Evolutionary conservation across 768 basidiomycete genomes (phyloP).

Genomic region (Boletus patriciae): DNA sequence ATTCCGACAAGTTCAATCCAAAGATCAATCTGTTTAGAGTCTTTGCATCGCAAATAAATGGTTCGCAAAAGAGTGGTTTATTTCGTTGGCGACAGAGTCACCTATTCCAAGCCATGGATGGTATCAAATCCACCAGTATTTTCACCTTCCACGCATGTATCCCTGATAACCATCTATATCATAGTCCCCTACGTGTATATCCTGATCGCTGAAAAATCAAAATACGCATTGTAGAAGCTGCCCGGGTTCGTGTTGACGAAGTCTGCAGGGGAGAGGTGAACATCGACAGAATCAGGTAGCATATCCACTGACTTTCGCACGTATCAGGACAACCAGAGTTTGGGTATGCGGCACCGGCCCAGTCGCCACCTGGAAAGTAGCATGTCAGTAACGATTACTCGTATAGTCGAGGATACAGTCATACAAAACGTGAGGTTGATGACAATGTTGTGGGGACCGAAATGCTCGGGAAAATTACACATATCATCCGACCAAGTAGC

Average conservation of each 20-base stretch:
- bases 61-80: background rate
- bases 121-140: slow-evolving; percentile 11
- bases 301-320: slow-evolving; percentile 47
- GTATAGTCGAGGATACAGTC: slow-evolving; percentile 19
- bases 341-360: slow-evolving; percentile 51
- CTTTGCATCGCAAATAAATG: background rate
- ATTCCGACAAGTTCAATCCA: too few relatives aligned
- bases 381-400: background rate
- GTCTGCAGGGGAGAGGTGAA: slow-evolving; percentile 35
- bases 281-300: background rate
- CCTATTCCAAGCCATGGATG: background rate
- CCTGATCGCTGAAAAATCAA: slow-evolving; percentile 63
- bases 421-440: slow-evolving; percentile 61
- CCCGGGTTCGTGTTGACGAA: slow-evolving; percentile 46
- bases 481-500: slow-evolving; percentile 35
- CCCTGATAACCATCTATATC: background rate
- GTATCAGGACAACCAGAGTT: slow-evolving; percentile 52
- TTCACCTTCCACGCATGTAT: background rate
- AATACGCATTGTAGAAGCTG: slow-evolving; percentile 69
- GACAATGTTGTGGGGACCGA: slow-evolving; percentile 36
- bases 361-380: slow-evolving; percentile 49
- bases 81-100: background rate
- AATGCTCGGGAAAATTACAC: slow-evolving; percentile 40
- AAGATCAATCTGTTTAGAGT: too few relatives aligned
- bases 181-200: slow-evolving; percentile 40